Conservation (phyloP, 176 grass and related monocot species). For the Oryza glumipatula region DNA sequence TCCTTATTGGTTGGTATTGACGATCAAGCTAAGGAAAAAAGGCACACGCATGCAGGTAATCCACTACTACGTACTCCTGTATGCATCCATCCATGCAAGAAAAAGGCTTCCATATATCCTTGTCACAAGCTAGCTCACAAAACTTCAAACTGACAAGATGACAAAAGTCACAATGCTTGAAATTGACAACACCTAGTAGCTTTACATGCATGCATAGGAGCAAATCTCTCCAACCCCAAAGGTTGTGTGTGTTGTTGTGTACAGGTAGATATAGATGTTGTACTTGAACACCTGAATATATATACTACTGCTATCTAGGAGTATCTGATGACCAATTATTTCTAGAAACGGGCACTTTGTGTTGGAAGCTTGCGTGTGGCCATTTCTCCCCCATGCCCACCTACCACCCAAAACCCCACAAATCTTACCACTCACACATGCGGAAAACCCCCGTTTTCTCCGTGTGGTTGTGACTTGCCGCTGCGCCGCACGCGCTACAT, state of each 20-base stretch:
- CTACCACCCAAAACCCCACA: constrained; percentile 20
- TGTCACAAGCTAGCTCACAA: background rate
- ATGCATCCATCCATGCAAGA: constrained; percentile 1
- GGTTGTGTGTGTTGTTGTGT: background rate
- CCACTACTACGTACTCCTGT: background rate
- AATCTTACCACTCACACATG: constrained; percentile 7
- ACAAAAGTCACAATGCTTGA: background rate
- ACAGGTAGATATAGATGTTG: background rate
- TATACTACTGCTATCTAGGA: background rate
- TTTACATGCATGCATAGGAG: background rate
- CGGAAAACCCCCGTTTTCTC: constrained; percentile 29
- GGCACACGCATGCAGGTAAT: background rate
- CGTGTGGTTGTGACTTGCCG: constrained; percentile 37
- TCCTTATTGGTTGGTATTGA: constrained; percentile 6
- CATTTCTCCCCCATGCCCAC: constrained; percentile 13
- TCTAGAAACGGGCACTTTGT: constrained; percentile 25
- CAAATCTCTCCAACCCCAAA: background rate
- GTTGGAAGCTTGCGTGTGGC: constrained; percentile 32
- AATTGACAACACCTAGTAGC: background rate
- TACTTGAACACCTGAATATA: background rate
- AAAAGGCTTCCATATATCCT: background rate
- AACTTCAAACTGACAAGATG: background rate
- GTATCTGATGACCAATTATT: background rate
- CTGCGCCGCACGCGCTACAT: background rate
- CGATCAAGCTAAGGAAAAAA: background rate